These are phyloP conservation scores for Exophiala sp. DNA, from an alignment of 2,329 filamentous ascomycete species.

Conservation along the genomic window DNA sequence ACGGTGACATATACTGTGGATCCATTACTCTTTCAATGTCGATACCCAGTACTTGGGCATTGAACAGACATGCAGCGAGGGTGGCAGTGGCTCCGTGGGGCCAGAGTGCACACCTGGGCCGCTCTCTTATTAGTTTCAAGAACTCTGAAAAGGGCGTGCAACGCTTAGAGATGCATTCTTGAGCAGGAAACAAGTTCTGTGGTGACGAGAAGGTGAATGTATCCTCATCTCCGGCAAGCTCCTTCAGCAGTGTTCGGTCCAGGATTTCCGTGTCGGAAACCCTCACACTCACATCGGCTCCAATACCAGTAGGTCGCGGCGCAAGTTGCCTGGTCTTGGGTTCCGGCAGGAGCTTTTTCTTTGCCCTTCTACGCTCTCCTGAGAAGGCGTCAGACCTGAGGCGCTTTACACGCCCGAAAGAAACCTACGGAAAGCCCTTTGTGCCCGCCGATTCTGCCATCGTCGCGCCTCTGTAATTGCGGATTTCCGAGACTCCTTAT, in stretches of 20 bases:
- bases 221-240: neutral
- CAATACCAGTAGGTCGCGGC: neutral
- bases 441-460: slow-evolving; percentile 11
- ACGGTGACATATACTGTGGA: slow-evolving; percentile 10
- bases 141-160: slow-evolving; percentile 1
- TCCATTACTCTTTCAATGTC: slow-evolving; percentile 10
- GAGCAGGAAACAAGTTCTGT: slow-evolving; percentile 6
- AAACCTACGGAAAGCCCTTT: slow-evolving; percentile 8
- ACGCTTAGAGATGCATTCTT: slow-evolving; percentile 1
- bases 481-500: neutral
- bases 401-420: neutral
- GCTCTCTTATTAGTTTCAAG: neutral
- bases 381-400: neutral
- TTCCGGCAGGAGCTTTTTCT: neutral
- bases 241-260: neutral
- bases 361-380: slow-evolving; percentile 9
- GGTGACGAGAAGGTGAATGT: slow-evolving; percentile 9
- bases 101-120: slow-evolving; percentile 1
- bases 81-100: slow-evolving; percentile 10
- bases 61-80: slow-evolving; percentile 11
- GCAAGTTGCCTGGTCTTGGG: slow-evolving; percentile 1
- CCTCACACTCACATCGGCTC: neutral
- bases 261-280: neutral
- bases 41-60: slow-evolving; percentile 7
- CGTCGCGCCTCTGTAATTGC: slow-evolving; percentile 7